Percentiles rank a stretch among this genome's conserved stretches.
Conservation (phyloP, 1,284 basidiomycete genomes). For the Sutorius eximius region DNA sequence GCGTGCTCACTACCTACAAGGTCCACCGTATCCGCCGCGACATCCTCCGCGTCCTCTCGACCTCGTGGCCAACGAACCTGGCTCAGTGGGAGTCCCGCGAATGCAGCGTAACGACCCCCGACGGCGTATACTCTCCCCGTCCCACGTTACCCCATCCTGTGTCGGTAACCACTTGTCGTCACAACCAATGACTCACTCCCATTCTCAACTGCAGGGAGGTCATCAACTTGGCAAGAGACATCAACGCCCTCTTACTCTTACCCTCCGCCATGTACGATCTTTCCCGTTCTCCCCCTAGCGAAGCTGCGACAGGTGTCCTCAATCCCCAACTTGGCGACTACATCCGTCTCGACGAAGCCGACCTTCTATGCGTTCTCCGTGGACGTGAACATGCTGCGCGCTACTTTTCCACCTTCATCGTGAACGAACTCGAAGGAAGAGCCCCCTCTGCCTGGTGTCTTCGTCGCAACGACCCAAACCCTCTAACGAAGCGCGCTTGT, state of each 20-base stretch:
- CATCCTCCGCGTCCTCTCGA: slow-evolving; percentile 49
- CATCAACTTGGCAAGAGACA: slow-evolving; percentile 45
- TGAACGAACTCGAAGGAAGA: slow-evolving; percentile 66
- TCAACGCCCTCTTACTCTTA: slow-evolving; percentile 38
- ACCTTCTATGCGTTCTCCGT: slow-evolving; percentile 58
- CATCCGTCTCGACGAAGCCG: slow-evolving; percentile 45
- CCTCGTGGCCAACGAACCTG: slow-evolving; percentile 59
- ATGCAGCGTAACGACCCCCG: slow-evolving; percentile 44
- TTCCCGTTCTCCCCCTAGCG: slow-evolving; percentile 48
- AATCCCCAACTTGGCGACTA: slow-evolving; percentile 25
- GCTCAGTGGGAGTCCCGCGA: slow-evolving; percentile 65
- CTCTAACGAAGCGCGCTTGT: slow-evolving; percentile 50
- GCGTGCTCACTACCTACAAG: slow-evolving; percentile 60
- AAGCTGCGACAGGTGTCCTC: slow-evolving; percentile 38
- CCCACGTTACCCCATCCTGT: slow-evolving; percentile 61
- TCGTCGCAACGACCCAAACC: slow-evolving; percentile 46
- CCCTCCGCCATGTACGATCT: slow-evolving; percentile 55
- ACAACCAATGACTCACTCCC: slow-evolving; percentile 19
- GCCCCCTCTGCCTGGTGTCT: slow-evolving; percentile 50
- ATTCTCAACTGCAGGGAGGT: slow-evolving; percentile 37
- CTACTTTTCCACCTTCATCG: slow-evolving; percentile 72
- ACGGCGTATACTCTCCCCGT: slow-evolving; percentile 57
- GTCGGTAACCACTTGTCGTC: slow-evolving; percentile 36
- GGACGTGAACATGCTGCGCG: slow-evolving; percentile 70
- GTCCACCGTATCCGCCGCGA: slow-evolving; percentile 55